A percentile compares a stretch with the other conserved stretches of the same genome.
Evolutionary conservation across 2,329 filamentous ascomycete genomes (phyloP).

Genomic region (Tricladium varicosporioides): DNA sequence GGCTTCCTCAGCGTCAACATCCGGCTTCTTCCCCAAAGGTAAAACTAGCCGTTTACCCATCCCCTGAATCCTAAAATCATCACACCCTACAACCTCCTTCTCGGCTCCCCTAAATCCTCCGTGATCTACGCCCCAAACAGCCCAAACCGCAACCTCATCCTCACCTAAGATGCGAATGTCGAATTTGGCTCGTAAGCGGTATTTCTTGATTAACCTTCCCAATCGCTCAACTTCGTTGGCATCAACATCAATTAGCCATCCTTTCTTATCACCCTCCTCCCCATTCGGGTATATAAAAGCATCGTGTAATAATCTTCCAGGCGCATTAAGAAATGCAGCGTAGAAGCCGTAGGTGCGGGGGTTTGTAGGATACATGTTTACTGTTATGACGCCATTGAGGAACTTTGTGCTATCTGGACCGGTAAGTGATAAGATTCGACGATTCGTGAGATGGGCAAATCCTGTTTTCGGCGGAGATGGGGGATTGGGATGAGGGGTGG

Average conservation of each 20-base stretch:
- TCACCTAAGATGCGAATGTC: slow-evolving; percentile 62
- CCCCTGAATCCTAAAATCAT: slow-evolving; percentile 53
- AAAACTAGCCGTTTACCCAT: slow-evolving; percentile 52
- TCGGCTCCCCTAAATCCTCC: slow-evolving; percentile 2
- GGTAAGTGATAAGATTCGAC: slow-evolving; percentile 74
- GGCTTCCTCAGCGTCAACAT: slow-evolving; percentile 40
- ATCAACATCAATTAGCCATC: slow-evolving; percentile 82
- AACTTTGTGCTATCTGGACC: slow-evolving; percentile 80
- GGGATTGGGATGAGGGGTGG: slow-evolving; percentile 17
- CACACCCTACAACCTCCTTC: slow-evolving; percentile 28
- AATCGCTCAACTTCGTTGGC: slow-evolving; percentile 60
- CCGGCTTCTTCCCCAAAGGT: slow-evolving; percentile 35
- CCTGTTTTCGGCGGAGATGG: slow-evolving; percentile 46
- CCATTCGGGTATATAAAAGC: slow-evolving; percentile 75
- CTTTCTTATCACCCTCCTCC: slow-evolving; percentile 12
- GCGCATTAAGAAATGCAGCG: slow-evolving; percentile 80
- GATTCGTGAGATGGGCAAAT: slow-evolving; percentile 62
- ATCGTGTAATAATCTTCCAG: slow-evolving; percentile 82
- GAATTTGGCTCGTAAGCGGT: slow-evolving; percentile 83
- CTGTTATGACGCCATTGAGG: slow-evolving; percentile 84
- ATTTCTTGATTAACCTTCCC: slow-evolving; percentile 73
- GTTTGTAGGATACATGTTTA: slow-evolving; percentile 49
- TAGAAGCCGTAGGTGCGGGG: slow-evolving; percentile 60
- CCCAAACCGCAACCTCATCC: slow-evolving; percentile 68
- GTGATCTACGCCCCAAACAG: slow-evolving; percentile 55